Evolutionary conservation across 2,329 filamentous ascomycete genomes (phyloP).

Genomic region (Paracorniculantispora psalliotae): DNA sequence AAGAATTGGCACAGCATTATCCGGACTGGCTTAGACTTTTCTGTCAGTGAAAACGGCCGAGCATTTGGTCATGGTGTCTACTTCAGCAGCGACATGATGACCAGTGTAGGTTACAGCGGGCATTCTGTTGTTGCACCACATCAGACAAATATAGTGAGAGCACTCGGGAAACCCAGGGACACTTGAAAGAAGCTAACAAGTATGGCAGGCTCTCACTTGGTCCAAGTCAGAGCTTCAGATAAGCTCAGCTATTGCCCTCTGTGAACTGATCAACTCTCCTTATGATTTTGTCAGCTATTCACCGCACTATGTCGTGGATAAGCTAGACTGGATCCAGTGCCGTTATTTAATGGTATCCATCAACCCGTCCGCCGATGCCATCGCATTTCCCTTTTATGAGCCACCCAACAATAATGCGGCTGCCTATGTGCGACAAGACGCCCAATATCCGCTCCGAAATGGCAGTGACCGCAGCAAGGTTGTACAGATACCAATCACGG

Average conservation of each 20-base stretch:
- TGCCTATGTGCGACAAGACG: conserved; percentile 26
- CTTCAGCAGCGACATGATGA: conserved; percentile 57
- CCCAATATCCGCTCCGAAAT: conserved; percentile 7
- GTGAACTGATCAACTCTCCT: conserved; percentile 78
- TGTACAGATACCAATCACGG: conserved; percentile 23
- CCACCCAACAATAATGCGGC: neutral
- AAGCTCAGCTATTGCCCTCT: conserved; percentile 61
- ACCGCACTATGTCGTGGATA: conserved; percentile 66
- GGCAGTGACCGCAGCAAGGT: neutral
- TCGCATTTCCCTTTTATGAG: conserved; percentile 14
- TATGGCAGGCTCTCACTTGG: conserved; percentile 44
- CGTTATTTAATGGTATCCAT: conserved; percentile 66
- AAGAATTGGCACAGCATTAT: conserved; percentile 89
- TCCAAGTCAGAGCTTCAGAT: conserved; percentile 60
- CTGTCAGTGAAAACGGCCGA: conserved; percentile 57
- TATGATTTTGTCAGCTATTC: conserved; percentile 47
- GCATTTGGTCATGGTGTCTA: conserved; percentile 78
- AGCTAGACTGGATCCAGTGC: conserved; percentile 84
- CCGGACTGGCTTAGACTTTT: conserved; percentile 73
- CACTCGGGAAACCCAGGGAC: neutral
- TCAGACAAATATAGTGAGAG: neutral
- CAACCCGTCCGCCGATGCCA: conserved; percentile 11
- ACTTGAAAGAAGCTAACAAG: neutral
- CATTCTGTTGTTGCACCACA: fast-evolving
- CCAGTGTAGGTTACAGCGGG: conserved; percentile 48